phyloP scores from a whole-genome alignment of 257 asterid genomes.

The Henckelia pumila region DNA sequence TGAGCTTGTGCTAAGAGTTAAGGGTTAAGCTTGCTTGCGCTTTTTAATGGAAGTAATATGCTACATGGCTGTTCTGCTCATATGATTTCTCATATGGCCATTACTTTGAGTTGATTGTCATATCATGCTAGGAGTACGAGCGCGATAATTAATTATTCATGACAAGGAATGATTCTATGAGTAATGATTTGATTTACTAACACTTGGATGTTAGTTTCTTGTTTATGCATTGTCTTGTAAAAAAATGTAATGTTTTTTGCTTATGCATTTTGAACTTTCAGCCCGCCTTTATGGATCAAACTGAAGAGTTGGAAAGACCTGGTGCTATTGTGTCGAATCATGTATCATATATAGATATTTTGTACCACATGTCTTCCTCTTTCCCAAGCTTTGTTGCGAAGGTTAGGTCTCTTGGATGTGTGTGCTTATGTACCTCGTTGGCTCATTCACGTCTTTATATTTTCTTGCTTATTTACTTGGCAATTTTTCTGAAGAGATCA shows the following conservation, averaged over 20 bases:
- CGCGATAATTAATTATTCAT: background rate
- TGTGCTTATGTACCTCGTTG: slow-evolving; percentile 41
- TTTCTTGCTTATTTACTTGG: slow-evolving; percentile 23
- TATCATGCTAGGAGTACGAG: background rate
- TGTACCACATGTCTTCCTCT: slow-evolving; percentile 83
- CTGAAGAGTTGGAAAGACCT: slow-evolving; percentile 59
- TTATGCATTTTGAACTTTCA: slow-evolving; percentile 29
- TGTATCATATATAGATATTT: slow-evolving; percentile 53
- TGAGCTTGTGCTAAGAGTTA: background rate
- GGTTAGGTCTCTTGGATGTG: slow-evolving; percentile 64
- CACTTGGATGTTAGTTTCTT: slow-evolving; percentile 1
- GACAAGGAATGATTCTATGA: slow-evolving; percentile 1
- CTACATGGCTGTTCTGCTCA: background rate
- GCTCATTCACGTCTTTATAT: slow-evolving; percentile 24
- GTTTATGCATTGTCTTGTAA: slow-evolving; percentile 2
- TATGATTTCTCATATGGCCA: background rate
- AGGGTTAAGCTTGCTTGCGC: background rate
- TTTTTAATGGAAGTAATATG: background rate
- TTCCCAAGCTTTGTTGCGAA: slow-evolving; percentile 98
- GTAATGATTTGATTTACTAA: background rate
- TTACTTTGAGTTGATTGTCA: background rate
- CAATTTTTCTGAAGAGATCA: slow-evolving; percentile 44
- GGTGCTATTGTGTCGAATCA: slow-evolving; percentile 63
- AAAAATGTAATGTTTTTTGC: slow-evolving; percentile 14
- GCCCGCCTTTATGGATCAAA: slow-evolving; percentile 39